Base-by-base conservation (phyloP, 2,329 filamentous ascomycete genomes). In the Coniochaeta prunicola region DNA sequence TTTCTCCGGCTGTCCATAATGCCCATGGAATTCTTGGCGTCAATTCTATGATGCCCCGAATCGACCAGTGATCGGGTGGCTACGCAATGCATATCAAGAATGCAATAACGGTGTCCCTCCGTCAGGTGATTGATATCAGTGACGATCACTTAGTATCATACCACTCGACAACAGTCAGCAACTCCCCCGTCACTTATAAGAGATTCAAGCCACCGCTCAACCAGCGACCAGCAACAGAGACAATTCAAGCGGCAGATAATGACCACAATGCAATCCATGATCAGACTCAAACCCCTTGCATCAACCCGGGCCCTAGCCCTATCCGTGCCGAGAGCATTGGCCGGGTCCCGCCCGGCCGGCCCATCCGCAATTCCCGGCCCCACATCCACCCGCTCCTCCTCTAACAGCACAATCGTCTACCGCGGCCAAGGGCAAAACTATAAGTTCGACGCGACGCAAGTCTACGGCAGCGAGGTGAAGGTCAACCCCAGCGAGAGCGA, bases 401-500 rank as follows among this genome's bases (percentile, higher is more conserved):
- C n/a, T n/a, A n/a, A 61, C 61, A 59, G 34, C 38, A 64, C 62
- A 8, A 58, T 61, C 3, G 60, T 63, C 57, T 63, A 63, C 55
- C 57, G 59, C 56, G 61, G 61, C 24, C 61, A 63, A 19, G 26
- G 24, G 8, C 60, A 24, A 24, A 48, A 28, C 15, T 31, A 3
- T 50, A 56, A 45, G 31, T n/a, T 40, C 17, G 57, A 36, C 36
- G 57, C 53, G 26, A 53, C 60, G 40, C 57, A 61, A 24, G 58
- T 57, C 53, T 63, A 60, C 45, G 62, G 64, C 57, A 28, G 57
- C 38, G 65, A 65, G 42, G 59, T 50, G 21, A 50, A 50, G 24
- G 10, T 50, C 24, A 50, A 50, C 45, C 64, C 65, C 36, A 67
- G 64, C 36, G 61, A 65, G 59, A 64, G 61, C 61, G 65, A 67